phyloP scores from a whole-genome alignment of 495 filamentous ascomycete genomes.

The Wilcoxina mikolae region DNA sequence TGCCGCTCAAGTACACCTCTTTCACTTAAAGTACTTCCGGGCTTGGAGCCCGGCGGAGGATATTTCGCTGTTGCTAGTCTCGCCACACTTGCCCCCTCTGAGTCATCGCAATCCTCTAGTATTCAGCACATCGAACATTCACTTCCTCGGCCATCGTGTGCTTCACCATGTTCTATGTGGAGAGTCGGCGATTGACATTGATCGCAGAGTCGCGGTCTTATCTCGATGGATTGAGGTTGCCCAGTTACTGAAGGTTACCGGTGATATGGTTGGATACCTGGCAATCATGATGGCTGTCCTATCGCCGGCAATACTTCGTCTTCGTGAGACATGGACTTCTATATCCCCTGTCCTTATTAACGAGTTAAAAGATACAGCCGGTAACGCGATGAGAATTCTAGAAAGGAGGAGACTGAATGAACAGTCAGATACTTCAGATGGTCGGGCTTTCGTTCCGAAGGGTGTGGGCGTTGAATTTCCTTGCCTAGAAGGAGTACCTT shows the following conservation, averaged over 20 bases:
- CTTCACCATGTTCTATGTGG: constrained; percentile 27
- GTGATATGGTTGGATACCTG: constrained; percentile 29
- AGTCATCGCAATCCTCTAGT: constrained; percentile 29
- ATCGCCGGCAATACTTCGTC: constrained; percentile 28
- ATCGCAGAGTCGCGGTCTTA: constrained; percentile 23
- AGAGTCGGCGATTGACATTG: constrained; percentile 20
- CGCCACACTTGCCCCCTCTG: constrained; percentile 24
- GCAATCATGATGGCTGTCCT: constrained; percentile 29
- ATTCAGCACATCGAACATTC: constrained; percentile 27
- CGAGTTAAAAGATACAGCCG: constrained; percentile 18
- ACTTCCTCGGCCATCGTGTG: constrained; percentile 29
- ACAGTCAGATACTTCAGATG: constrained; percentile 18
- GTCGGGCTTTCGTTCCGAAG: constrained; percentile 25
- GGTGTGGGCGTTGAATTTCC: constrained; percentile 15
- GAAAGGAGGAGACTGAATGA: constrained; percentile 25
- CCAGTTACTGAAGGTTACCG: constrained; percentile 21
- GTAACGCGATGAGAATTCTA: constrained; percentile 24
- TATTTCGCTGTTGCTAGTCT: constrained; percentile 27
- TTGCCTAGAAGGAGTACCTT: constrained; percentile 25
- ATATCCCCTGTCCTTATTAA: constrained; percentile 18
- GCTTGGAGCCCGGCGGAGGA: constrained; percentile 28
- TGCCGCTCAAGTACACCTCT: constrained; percentile 28
- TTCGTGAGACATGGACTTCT: constrained; percentile 29
- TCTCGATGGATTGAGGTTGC: constrained; percentile 28
- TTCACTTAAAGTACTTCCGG: constrained; percentile 26